These are phyloP conservation scores for Nannizziopsis arthrosporioides DNA, from an alignment of 2,329 filamentous ascomycete species.

Conservation along the genomic window DNA sequence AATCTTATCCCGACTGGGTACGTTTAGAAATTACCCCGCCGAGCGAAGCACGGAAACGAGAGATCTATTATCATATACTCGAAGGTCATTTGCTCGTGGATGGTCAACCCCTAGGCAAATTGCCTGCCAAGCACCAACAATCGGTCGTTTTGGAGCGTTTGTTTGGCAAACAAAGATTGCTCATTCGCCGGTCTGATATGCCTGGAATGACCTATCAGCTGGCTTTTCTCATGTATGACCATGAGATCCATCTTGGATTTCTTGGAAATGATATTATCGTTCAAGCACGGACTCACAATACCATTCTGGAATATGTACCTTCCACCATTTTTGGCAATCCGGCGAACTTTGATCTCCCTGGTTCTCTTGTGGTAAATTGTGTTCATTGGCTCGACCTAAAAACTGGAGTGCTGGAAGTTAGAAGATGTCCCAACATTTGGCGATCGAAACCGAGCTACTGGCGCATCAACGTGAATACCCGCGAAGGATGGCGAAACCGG, in stretches of 20 bases:
- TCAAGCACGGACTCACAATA: slow-evolving; percentile 15
- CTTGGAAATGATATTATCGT: slow-evolving; percentile 26
- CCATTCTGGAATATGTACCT: slow-evolving; percentile 24
- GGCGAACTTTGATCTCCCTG: slow-evolving; percentile 20
- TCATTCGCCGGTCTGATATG: slow-evolving; percentile 19
- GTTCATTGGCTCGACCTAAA: slow-evolving; percentile 39
- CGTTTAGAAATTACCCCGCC: background rate
- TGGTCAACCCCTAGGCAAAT: slow-evolving; percentile 21
- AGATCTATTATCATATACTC: slow-evolving; percentile 23
- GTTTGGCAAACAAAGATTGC: slow-evolving; percentile 18
- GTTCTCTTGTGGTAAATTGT: slow-evolving; percentile 29
- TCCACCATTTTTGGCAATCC: slow-evolving; percentile 19
- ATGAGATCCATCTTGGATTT: slow-evolving; percentile 19
- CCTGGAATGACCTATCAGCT: slow-evolving; percentile 22
- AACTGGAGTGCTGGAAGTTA: slow-evolving; percentile 23
- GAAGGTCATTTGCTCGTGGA: slow-evolving; percentile 27
- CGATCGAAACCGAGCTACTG: slow-evolving; percentile 24
- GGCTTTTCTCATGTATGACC: slow-evolving; percentile 21
- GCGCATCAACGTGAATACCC: slow-evolving; percentile 19
- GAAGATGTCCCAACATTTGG: slow-evolving; percentile 16
- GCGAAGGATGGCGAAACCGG: slow-evolving; percentile 19
- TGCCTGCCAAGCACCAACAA: slow-evolving; percentile 21
- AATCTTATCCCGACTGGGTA: background rate
- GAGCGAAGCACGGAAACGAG: background rate
- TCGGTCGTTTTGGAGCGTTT: slow-evolving; percentile 19